Conservation (phyloP, 1,139 yeast species). For the Lodderomyces orthopsilosis region DNA sequence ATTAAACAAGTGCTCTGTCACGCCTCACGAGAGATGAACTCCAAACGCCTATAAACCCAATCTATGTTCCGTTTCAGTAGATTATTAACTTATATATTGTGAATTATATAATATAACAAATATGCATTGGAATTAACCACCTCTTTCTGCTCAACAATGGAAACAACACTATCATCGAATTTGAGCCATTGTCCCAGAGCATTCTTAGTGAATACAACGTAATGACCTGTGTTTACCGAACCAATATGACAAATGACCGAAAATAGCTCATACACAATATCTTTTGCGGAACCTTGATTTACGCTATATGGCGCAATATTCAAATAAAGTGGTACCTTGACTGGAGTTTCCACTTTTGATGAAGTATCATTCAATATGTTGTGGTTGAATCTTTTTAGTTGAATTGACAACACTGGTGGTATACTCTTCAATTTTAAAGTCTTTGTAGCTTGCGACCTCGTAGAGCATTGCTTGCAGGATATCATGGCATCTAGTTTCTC, state of each 20-base stretch:
- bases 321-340: conserved; percentile 68
- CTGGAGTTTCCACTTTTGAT: conserved; percentile 72
- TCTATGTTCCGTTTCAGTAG: not conserved
- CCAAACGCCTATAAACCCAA: too few species aligned
- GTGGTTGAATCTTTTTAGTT: conserved; percentile 86
- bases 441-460: conserved; percentile 63
- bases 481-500: conserved; percentile 65
- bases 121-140: conserved; percentile 75
- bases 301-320: conserved; percentile 60
- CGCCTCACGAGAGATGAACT: too few species aligned
- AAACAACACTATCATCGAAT: conserved; percentile 88
- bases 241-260: conserved; percentile 90
- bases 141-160: conserved; percentile 59
- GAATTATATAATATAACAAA: conserved; percentile 71
- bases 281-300: conserved; percentile 19
- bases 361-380: conserved; percentile 51
- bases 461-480: conserved; percentile 63
- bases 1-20: too few species aligned
- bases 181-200: conserved; percentile 78
- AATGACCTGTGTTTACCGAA: conserved; percentile 92
- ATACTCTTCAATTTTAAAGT: conserved; percentile 63
- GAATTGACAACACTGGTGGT: conserved; percentile 80
- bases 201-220: conserved; percentile 73
- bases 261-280: conserved; percentile 68
- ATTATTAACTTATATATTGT: conserved; percentile 21